Conservation (phyloP, 805 yeast genomes). For the Starmerella gropengiesseri region DNA sequence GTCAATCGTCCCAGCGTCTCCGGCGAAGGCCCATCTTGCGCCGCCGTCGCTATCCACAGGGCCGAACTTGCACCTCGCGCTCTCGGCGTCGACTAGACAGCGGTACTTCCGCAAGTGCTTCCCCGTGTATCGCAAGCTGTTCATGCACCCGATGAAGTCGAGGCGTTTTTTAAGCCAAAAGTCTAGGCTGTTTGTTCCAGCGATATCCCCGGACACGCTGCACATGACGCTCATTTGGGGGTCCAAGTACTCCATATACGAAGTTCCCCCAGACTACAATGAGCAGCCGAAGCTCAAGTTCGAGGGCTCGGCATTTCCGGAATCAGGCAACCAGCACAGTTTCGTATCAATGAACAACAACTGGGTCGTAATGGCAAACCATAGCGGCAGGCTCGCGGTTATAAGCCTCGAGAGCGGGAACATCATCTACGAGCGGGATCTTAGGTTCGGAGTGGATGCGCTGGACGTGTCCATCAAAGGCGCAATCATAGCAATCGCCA, state of each 20-base stretch:
- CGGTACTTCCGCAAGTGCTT: constrained; percentile 63
- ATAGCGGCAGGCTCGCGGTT: constrained; percentile 59
- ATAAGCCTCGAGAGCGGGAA: constrained; percentile 51
- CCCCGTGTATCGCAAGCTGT: constrained; percentile 62
- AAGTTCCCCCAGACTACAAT: constrained; percentile 38
- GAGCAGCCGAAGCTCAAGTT: constrained; percentile 47
- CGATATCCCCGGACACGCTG: constrained; percentile 53
- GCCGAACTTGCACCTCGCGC: not conserved
- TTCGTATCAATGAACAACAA: constrained; percentile 40
- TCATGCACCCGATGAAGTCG: constrained; percentile 44
- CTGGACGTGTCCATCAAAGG: constrained; percentile 59
- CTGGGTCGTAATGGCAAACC: constrained; percentile 57
- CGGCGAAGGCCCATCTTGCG: not conserved
- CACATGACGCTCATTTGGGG: constrained; percentile 57
- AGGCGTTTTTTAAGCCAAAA: constrained; percentile 40
- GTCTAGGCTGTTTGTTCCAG: constrained; percentile 39
- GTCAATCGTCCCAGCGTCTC: not conserved
- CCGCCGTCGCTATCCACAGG: constrained; percentile 2
- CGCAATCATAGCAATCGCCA: constrained; percentile 61
- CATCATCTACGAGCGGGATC: constrained; percentile 55
- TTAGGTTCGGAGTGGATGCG: constrained; percentile 69
- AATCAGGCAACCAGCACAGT: constrained; percentile 8
- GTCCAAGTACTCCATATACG: constrained; percentile 62
- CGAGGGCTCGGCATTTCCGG: constrained; percentile 61
- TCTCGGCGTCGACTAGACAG: constrained; percentile 4